These are phyloP conservation scores for Capsella rubella DNA, from an alignment of 441 rosid genomes.

Conservation along the genomic window DNA sequence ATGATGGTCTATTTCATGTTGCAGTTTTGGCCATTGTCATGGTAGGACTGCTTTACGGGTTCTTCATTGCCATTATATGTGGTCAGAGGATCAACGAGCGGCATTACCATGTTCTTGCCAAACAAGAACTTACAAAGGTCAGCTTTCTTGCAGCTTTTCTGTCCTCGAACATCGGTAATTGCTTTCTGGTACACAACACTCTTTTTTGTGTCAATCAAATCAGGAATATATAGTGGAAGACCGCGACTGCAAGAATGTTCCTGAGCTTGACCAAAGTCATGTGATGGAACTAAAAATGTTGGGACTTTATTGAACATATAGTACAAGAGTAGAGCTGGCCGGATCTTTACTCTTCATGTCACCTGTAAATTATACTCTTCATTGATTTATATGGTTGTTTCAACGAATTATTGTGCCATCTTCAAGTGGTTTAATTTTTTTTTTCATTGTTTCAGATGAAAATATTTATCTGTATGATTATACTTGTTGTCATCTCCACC, in stretches of 20 bases:
- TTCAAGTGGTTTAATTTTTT: not conserved
- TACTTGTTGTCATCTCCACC: not conserved
- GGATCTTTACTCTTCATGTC: constrained; percentile 21
- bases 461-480: not conserved
- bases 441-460: constrained; percentile 1
- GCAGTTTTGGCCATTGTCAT: constrained; percentile 93
- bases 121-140: constrained; percentile 99
- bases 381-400: constrained; percentile 32
- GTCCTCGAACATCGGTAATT: not conserved
- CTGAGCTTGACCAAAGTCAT: constrained; percentile 90
- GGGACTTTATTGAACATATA: constrained; percentile 71
- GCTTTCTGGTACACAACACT: not conserved
- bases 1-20: constrained; percentile 31
- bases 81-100: constrained; percentile 98
- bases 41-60: constrained; percentile 98
- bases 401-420: constrained; percentile 7
- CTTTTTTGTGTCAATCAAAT: constrained; percentile 9
- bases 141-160: constrained; percentile 27
- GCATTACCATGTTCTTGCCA: constrained; percentile 97
- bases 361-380: constrained; percentile 40
- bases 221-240: constrained; percentile 98
- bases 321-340: constrained; percentile 23
- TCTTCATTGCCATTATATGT: constrained; percentile 98
- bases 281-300: constrained; percentile 89
- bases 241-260: constrained; percentile 70